Conservation (phyloP, 2,329 filamentous ascomycete species). For the Hortaea werneckii region DNA sequence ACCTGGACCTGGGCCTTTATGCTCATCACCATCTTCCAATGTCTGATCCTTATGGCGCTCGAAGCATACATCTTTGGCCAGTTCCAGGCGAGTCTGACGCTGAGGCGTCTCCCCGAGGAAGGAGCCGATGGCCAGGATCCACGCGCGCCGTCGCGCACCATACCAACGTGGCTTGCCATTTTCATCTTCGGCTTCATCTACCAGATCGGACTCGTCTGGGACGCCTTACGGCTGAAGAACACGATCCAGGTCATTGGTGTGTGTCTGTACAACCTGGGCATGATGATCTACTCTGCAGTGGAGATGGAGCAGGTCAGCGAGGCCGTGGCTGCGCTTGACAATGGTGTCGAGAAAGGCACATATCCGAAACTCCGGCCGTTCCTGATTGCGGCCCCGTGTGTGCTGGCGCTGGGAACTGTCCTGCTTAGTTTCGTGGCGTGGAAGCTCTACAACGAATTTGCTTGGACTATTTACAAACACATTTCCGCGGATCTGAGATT, state of each 20-base stretch:
- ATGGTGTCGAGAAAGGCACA: slow-evolving; percentile 39
- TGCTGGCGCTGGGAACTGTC: slow-evolving; percentile 68
- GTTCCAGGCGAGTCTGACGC: slow-evolving; percentile 56
- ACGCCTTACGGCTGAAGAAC: slow-evolving; percentile 88
- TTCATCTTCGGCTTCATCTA: slow-evolving; percentile 98
- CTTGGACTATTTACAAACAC: slow-evolving; percentile 98
- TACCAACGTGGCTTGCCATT: slow-evolving; percentile 88
- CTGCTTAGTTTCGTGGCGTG: slow-evolving; percentile 69
- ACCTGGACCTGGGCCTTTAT: slow-evolving; percentile 86
- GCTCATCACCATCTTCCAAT: slow-evolving; percentile 62
- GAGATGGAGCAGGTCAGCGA: slow-evolving; percentile 83
- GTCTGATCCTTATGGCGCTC: slow-evolving; percentile 67
- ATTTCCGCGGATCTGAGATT: slow-evolving; percentile 94
- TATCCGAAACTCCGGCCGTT: slow-evolving; percentile 65
- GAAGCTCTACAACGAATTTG: slow-evolving; percentile 97
- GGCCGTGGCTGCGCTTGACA: slow-evolving; percentile 51
- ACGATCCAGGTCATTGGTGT: slow-evolving; percentile 97
- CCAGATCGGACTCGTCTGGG: slow-evolving; percentile 79
- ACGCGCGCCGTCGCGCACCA: slow-evolving; percentile 38
- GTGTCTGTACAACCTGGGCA: slow-evolving; percentile 81
- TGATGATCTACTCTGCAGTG: slow-evolving; percentile 85
- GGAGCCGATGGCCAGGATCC: neutral
- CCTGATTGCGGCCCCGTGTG: slow-evolving; percentile 72
- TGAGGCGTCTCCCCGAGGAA: slow-evolving; percentile 2
- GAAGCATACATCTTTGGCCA: slow-evolving; percentile 86